Evolutionary conservation across 768 basidiomycete genomes (phyloP).

Genomic region (Boletus eberwhitei): DNA sequence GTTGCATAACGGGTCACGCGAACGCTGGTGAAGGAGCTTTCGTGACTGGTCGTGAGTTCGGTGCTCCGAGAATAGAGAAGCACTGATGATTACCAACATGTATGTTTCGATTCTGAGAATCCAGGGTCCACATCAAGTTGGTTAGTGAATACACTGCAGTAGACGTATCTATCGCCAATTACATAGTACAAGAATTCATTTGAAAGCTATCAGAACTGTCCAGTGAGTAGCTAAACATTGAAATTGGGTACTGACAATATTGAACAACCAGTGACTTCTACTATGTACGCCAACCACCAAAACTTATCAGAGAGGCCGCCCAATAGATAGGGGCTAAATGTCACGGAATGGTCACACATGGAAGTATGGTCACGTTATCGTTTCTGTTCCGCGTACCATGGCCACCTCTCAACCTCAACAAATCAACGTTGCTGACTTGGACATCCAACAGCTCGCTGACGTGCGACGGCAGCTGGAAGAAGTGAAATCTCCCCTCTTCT

Average conservation of each 20-base stretch:
- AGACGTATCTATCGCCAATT: neutral
- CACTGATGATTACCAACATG: neutral
- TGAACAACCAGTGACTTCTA: neutral
- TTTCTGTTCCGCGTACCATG: conserved; percentile 24
- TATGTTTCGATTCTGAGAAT: neutral
- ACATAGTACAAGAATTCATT: neutral
- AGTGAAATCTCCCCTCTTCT: conserved; percentile 37
- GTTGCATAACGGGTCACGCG: neutral
- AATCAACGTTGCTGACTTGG: conserved; percentile 78
- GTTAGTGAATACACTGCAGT: neutral
- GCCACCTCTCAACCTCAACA: conserved; percentile 55
- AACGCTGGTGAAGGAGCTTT: neutral
- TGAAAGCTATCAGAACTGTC: too few relatives aligned
- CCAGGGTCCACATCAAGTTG: neutral
- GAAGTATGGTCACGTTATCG: conserved; percentile 4
- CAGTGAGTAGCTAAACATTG: too few relatives aligned
- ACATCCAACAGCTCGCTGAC: conserved; percentile 81
- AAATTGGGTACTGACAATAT: too few relatives aligned
- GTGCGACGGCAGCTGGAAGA: conserved; percentile 92
- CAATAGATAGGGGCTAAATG: conserved; percentile 4
- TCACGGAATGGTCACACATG: conserved; percentile 8
- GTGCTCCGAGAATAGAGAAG: neutral
- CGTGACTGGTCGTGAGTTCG: too few relatives aligned
- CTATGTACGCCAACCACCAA: too few relatives aligned
- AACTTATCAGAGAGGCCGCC: too few relatives aligned